Base-by-base conservation (phyloP, 768 basidiomycete species). In the Calocybe indica region DNA sequence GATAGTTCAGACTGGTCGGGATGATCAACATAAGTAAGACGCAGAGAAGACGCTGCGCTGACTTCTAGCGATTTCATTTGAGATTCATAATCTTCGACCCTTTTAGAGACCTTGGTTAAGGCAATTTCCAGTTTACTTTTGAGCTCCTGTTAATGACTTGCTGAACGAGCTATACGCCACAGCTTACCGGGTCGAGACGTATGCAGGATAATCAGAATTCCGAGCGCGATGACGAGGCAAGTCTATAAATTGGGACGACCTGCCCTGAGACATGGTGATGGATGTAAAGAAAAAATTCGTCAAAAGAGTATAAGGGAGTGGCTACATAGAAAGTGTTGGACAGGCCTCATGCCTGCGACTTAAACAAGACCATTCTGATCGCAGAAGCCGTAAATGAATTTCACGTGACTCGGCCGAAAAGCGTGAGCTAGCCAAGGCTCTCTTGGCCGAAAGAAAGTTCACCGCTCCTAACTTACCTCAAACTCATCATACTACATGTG, bases 41-140 rank as follows among this genome's bases (percentile, higher is more conserved):
- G 30, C 29, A 44, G n/a, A 12, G 44, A 29, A 32, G 34, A 35
- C 32, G 22, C 11, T 43, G 37, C 54, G 42, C 62, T 37, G 43
- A 80, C 83, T 67, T 83, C 80, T 49, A 85, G 64, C 45, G 78
- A 77, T 61, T 79, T 81, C 73, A 85, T 78, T 52, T 75, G 73
- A 45, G 69, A 62, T 55, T 83, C 81, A 44, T 75, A 74, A 45
- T 73, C 65, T 7, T 71, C 51, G 6, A 75, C 73, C 39, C 72
- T 76, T 46, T 71, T 66, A 9, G 78, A 74, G 13, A 68, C 67
- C 47, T 63, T 72, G 52, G 67, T 74, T 58, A 79, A 58, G 30
- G 69, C 67, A 22, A 62, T 63, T 55, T 82, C 75, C 36, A 83
- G 60, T 49, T 67, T 71, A 42, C 75, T 77, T 6, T 53, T 37